Percentiles rank a stretch among this genome's conserved stretches.
Evolutionary conservation across 139 green algal species (phyloP).

Genomic region (Picochlorum sp.): DNA sequence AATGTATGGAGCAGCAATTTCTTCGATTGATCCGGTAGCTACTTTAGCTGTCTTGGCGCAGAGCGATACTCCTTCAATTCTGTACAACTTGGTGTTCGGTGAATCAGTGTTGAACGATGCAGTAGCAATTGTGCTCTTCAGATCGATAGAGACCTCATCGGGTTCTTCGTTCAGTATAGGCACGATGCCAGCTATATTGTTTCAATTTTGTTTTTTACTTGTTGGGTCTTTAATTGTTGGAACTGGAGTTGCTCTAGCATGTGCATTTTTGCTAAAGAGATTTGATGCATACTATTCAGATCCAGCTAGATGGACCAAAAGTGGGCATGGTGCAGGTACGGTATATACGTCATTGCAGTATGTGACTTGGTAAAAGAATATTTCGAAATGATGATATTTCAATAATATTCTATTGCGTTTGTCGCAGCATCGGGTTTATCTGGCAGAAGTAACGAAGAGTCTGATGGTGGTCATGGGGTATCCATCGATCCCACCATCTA

Average conservation of each 20-base stretch:
- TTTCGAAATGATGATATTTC: too few species aligned
- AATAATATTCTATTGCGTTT: too few species aligned
- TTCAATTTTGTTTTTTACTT: slow-evolving; percentile 28
- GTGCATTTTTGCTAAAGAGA: slow-evolving; percentile 36
- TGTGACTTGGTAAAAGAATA: too few species aligned
- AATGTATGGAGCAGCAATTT: slow-evolving; percentile 51
- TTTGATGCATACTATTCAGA: slow-evolving; percentile 16
- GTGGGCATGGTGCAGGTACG: neutral
- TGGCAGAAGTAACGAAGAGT: neutral
- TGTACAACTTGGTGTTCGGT: slow-evolving; percentile 34
- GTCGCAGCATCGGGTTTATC: neutral
- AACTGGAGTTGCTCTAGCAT: slow-evolving; percentile 32
- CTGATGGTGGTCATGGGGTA: neutral
- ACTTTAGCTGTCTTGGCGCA: slow-evolving; percentile 31
- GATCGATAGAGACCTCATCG: slow-evolving; percentile 34
- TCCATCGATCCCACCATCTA: slow-evolving; percentile 11
- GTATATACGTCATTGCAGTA: too few species aligned
- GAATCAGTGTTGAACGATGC: slow-evolving; percentile 70
- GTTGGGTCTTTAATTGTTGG: slow-evolving; percentile 35
- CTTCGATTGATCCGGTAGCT: slow-evolving; percentile 59
- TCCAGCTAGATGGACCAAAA: neutral
- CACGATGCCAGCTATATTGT: slow-evolving; percentile 8
- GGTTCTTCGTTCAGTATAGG: neutral
- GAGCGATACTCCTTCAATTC: slow-evolving; percentile 18
- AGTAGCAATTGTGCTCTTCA: slow-evolving; percentile 63